Percentiles rank a stretch among this genome's conserved stretches.
phyloP scores from a whole-genome alignment of 371 early-diverging fungal genomes.

The Lichtheimia corymbifera region DNA sequence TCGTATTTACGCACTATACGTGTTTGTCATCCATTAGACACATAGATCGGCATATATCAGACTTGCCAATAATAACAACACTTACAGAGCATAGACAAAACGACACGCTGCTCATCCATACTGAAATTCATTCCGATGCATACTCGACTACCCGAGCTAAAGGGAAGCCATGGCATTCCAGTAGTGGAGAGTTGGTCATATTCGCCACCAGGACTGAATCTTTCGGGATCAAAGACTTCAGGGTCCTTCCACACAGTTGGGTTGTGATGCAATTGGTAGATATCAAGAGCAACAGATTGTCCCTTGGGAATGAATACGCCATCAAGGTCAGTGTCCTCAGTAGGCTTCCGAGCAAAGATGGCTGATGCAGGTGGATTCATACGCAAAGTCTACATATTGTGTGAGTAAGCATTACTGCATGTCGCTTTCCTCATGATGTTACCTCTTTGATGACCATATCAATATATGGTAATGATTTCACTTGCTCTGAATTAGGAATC shows the following conservation, averaged over 20 bases:
- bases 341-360: slow-evolving; percentile 6
- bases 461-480: slow-evolving; percentile 9
- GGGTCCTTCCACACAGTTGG: slow-evolving; percentile 37
- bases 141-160: slow-evolving; percentile 43
- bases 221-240: slow-evolving; percentile 44
- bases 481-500: slow-evolving; percentile 11
- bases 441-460: slow-evolving; percentile 17
- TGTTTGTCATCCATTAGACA: slow-evolving; percentile 1
- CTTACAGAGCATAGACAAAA: slow-evolving; percentile 50
- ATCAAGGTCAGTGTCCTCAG: slow-evolving; percentile 12
- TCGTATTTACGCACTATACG: slow-evolving; percentile 18
- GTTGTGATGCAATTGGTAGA: slow-evolving; percentile 22
- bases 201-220: slow-evolving; percentile 37
- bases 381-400: slow-evolving; percentile 5
- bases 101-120: slow-evolving; percentile 50
- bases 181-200: slow-evolving; percentile 9
- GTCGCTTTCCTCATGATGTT: neutral
- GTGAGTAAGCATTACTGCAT: slow-evolving; percentile 1
- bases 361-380: slow-evolving; percentile 12
- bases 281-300: slow-evolving; percentile 12
- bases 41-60: neutral
- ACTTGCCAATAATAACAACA: neutral
- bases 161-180: slow-evolving; percentile 40
- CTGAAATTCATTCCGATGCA: slow-evolving; percentile 30
- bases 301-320: slow-evolving; percentile 17